phyloP scores from a whole-genome alignment of 345 rosid genomes.

The Arabidopsis thaliana region DNA sequence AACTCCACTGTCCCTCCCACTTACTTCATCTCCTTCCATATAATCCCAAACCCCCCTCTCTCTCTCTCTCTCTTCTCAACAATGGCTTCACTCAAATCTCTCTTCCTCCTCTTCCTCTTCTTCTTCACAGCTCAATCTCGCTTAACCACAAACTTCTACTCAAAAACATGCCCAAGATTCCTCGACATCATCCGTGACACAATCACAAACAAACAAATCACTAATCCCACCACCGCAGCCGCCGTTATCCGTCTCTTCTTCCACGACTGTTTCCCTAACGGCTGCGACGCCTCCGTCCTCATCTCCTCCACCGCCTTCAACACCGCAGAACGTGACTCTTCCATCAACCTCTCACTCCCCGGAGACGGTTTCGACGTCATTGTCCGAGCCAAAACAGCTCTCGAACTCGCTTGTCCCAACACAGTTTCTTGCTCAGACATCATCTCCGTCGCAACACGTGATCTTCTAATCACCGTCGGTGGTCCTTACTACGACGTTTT shows the following conservation, averaged over 20 bases:
- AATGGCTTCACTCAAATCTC: conserved; percentile 42
- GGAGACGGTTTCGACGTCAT: conserved; percentile 90
- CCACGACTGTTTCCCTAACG: conserved; percentile 84
- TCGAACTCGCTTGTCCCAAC: conserved; percentile 83
- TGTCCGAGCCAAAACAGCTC: conserved; percentile 79
- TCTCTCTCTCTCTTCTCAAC: conserved; percentile 14
- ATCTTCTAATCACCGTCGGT: conserved; percentile 71
- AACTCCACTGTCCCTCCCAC: conserved; percentile 25
- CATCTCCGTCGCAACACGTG: conserved; percentile 78
- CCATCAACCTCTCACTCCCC: conserved; percentile 81
- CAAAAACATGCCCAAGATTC: conserved; percentile 73
- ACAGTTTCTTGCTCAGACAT: conserved; percentile 92
- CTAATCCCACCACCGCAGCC: conserved; percentile 87
- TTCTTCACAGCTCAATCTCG: conserved; percentile 47
- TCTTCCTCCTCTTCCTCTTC: conserved; percentile 33
- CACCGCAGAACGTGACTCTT: conserved; percentile 78
- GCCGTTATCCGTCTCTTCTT: conserved; percentile 76
- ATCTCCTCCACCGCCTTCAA: conserved; percentile 68
- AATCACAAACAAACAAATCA: conserved; percentile 76
- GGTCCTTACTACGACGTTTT: conserved; percentile 73
- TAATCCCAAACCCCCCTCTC: conserved; percentile 3
- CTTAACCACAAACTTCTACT: conserved; percentile 63
- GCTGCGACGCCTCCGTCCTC: conserved; percentile 80
- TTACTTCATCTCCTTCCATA: conserved; percentile 28
- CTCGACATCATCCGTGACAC: conserved; percentile 63